Base-by-base conservation (phyloP, 352 stramenopile species). In the Phytophthora nicotianae region DNA sequence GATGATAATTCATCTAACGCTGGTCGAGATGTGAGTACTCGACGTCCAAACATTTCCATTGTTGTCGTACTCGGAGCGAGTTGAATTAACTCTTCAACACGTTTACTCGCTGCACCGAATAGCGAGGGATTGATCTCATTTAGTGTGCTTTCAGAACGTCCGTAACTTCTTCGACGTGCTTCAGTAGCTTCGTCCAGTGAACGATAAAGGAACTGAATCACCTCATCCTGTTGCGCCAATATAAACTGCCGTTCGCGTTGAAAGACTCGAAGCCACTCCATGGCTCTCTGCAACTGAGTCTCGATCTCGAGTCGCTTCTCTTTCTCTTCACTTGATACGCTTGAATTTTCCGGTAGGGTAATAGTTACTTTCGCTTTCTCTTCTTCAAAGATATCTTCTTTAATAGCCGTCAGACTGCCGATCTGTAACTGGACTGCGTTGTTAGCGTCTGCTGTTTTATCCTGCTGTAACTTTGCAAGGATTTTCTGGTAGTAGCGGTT, bases 401-500 rank as follows among this genome's bases (percentile, higher is more conserved):
- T 62, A 19, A 37, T 35, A 2, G 17, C 10, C 8, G 55, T 41
- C n/a, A 41, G 16, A 13, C 21, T 46, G n/a, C 17, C n/a, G 20
- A 65, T 21, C n/a, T 70, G 48, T 17, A 67, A 51, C 6, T 62
- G 50, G 32, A 67, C 17, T 4, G 23, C 16, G 10, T 41, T 3
- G 4, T 35, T 26, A 3, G 3, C 7, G 5, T 56, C 46, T 2
- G 29, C 4, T 11, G 11, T 0, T 4, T 50, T 62, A 0, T 50
- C 6, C 6, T 72, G 73, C 40, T 86, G 78, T n/a, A 90, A 61
- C 27, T 86, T 76, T 2, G 72, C 61, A 0, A 90, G 57, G 9
- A 93, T 74, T 50, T 81, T 86, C 65, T 89, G 83, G 47, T 90
- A 93, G 59, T 90, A 89, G 26, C 70, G 71, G 37, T 78, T 86